phyloP scores from a whole-genome alignment of 768 basidiomycete species.

The Russula foetens region DNA sequence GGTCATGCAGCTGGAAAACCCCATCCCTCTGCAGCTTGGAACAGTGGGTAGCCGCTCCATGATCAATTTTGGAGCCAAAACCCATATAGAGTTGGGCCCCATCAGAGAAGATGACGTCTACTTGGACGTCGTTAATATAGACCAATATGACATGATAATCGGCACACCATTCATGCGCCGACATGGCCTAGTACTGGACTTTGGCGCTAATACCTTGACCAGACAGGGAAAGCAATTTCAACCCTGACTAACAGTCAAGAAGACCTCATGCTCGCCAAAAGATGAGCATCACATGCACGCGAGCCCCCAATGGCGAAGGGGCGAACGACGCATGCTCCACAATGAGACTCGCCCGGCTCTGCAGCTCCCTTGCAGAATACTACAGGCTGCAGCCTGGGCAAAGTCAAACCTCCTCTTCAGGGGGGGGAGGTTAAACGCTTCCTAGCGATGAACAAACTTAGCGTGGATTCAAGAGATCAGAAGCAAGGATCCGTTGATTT shows the following conservation, averaged over 20 bases:
- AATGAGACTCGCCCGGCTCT: not conserved
- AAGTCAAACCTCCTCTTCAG: not conserved
- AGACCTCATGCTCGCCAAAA: not conserved
- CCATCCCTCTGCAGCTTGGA: too few species aligned
- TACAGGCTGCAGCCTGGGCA: not conserved
- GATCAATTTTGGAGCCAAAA: too few species aligned
- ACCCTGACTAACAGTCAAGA: too few species aligned
- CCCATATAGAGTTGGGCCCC: too few species aligned
- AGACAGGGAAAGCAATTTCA: not conserved
- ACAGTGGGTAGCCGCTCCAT: too few species aligned
- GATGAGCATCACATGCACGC: not conserved
- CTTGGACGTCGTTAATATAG: too few species aligned
- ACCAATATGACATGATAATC: too few species aligned
- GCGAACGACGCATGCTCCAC: not conserved
- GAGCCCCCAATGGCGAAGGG: not conserved
- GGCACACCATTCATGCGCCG: too few species aligned
- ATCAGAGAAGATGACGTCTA: too few species aligned
- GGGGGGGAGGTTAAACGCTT: not conserved
- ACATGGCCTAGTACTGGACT: too few species aligned
- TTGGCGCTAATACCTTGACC: not conserved
- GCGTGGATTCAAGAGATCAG: not conserved
- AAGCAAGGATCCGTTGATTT: too few species aligned
- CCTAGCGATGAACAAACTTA: not conserved
- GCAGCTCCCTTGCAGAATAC: not conserved
- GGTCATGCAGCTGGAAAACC: too few species aligned